phyloP scores from a whole-genome alignment of 495 filamentous ascomycete genomes.

The Tuber calosporum region DNA sequence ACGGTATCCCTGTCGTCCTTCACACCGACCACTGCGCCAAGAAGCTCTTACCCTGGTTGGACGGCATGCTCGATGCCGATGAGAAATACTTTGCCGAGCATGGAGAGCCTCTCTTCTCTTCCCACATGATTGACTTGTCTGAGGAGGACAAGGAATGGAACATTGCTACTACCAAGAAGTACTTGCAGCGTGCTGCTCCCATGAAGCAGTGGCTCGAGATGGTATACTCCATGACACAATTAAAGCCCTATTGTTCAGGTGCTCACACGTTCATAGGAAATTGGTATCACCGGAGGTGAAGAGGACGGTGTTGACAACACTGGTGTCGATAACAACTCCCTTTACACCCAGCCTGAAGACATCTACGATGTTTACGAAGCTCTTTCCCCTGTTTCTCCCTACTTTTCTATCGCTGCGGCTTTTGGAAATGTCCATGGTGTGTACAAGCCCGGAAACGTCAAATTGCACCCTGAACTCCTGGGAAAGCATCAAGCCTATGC shows the following conservation, averaged over 20 bases:
- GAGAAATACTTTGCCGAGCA: conserved; percentile 88
- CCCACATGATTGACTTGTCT: conserved; percentile 94
- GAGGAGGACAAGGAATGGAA: conserved; percentile 86
- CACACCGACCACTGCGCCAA: conserved; percentile 92
- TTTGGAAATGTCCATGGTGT: conserved; percentile 99
- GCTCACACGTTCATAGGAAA: conserved; percentile 51
- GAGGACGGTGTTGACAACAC: conserved; percentile 90
- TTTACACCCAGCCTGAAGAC: conserved; percentile 97
- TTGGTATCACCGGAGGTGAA: conserved; percentile 91
- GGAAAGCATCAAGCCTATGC: conserved; percentile 90
- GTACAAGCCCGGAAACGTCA: conserved; percentile 97
- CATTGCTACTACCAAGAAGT: conserved; percentile 80
- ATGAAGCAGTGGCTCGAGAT: conserved; percentile 99
- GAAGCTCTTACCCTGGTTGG: conserved; percentile 92
- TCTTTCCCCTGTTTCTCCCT: conserved; percentile 71
- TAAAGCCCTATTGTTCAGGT: background rate
- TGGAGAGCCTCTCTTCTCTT: conserved; percentile 86
- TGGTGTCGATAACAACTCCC: conserved; percentile 83
- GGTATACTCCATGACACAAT: conserved; percentile 50
- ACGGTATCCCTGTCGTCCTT: conserved; percentile 84
- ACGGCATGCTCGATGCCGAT: conserved; percentile 87
- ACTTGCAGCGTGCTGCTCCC: conserved; percentile 81
- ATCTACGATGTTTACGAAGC: conserved; percentile 82
- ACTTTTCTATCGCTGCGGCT: conserved; percentile 96
- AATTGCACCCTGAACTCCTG: conserved; percentile 87